Base-by-base conservation (phyloP, 139 green algal genomes). In the Medakamo hakoo region DNA sequence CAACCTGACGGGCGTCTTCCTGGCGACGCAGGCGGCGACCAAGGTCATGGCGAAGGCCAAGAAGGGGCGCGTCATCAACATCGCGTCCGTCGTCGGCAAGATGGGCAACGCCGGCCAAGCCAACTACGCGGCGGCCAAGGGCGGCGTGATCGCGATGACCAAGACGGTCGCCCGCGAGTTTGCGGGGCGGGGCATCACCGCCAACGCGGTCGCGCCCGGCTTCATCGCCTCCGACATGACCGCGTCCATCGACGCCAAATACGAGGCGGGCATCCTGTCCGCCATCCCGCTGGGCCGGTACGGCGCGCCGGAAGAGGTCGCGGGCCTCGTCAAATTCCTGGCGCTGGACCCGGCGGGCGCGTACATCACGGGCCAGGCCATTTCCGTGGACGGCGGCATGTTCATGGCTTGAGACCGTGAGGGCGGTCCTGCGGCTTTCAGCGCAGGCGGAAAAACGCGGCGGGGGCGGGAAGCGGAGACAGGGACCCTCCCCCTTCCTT, bases 1-100 rank as follows among this genome's bases (percentile, higher is more conserved):
- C 71, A 99, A 99, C 84, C 87, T 99, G 24, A 82, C 81, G 1
- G 84, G 82, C 57, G 91, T 97, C 19, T 98, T 98, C 77, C 91
- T 85, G 64, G 79, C 77, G 57, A 84, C 78, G 14, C 89, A 96
- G 82, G 83, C 81, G 25, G 88, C 86, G n/a, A 82, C 80, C 57
- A 96, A 96, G 77, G 32, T 96, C 26, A 96, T 96, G 89, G 69
- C 62, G 66, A 95, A 95, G 79, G 80, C 88, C 68, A 76, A 78
- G 59, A 83, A 72, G 55, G 92, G 92, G 2, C 78, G 93, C 67
- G 95, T 99, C 65, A 69, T 99, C 66, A 99, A 99, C 84, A 95
- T 99, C 68, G 80, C 88, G 2, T 96, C 87, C 0, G 93, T 99
- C 18, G 90, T 98, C 24, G 93, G 93, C 25, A 40, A 96, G 21